Base-by-base conservation (phyloP, 1,139 yeast genomes). In the Protomyces lactucae-debilis region DNA sequence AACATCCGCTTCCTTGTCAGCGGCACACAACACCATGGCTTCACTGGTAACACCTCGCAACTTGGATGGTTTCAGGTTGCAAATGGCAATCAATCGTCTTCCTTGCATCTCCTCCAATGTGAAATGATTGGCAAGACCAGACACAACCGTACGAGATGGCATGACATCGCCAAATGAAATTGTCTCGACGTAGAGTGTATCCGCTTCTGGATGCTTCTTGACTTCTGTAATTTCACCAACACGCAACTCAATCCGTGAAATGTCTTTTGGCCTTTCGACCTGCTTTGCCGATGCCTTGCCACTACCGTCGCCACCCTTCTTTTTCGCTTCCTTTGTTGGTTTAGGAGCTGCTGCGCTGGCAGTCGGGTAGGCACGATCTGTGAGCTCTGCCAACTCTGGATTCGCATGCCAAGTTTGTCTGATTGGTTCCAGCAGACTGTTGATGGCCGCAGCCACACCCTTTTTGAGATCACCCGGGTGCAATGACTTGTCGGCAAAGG, bases 181-280 rank as follows among this genome's bases (percentile, higher is more conserved):
- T 64, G 99, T 93, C 40, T 98, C 92, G 68, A 93, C 96, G 76
- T 95, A 95, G 73, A 95, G 82, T 3, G 96, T 82, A 77, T 95
- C 99, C 48, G 99, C 99, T 75, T 95, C 95, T 68, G 99, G 99
- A 78, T 95, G 99, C 78, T 89, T 89, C 74, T 88, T 82, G 60
- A 97, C 97, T 80, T 93, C 93, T 79, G 92, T 92, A 73, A 95
- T 95, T 82, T 86, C 90, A 59, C 99, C 99, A 67, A 93, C 97
- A 75, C 96, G 85, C 78, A 93, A 85, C 74, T 92, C 97, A 87
- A 80, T 40, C 95, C 83, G 68, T 97, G 97, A 48, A 21, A 53
- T 40, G 61, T 84, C 81, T 70, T 82, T 80, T 46, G 78, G 78
- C 74, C 75, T 82, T 76, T 69, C 77, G 76, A 85, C 46, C 36